phyloP scores from a whole-genome alignment of 129 eudicot species.

The Flaveria bidentis region DNA sequence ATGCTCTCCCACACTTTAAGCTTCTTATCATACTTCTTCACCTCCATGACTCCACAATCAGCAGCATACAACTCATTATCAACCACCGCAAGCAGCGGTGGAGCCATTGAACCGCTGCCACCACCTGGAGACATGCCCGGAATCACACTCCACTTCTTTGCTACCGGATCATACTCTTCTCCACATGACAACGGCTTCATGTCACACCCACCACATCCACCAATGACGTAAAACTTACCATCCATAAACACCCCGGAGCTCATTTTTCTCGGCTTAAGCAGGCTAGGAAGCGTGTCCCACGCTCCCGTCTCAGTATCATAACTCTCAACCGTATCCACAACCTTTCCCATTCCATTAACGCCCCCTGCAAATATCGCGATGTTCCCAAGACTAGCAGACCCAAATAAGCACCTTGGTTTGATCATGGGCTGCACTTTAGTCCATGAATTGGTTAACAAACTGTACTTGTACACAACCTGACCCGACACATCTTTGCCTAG shows the following conservation, averaged over 20 bases:
- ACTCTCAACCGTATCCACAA: slow-evolving; percentile 47
- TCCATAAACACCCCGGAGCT: slow-evolving; percentile 72
- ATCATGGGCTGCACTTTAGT: slow-evolving; percentile 44
- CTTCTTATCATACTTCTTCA: slow-evolving; percentile 54
- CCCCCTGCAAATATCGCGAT: slow-evolving; percentile 71
- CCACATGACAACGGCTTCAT: slow-evolving; percentile 52
- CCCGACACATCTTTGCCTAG: slow-evolving; percentile 42
- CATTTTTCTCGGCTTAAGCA: slow-evolving; percentile 56
- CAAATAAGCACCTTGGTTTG: slow-evolving; percentile 59
- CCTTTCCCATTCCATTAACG: slow-evolving; percentile 40
- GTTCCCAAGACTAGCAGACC: slow-evolving; percentile 69
- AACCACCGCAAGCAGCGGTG: slow-evolving; percentile 75
- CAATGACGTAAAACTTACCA: slow-evolving; percentile 64
- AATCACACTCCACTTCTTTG: slow-evolving; percentile 51
- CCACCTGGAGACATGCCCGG: slow-evolving; percentile 56
- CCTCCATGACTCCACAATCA: slow-evolving; percentile 53
- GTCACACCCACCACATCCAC: slow-evolving; percentile 51
- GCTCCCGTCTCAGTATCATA: slow-evolving; percentile 50
- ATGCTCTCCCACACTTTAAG: slow-evolving; percentile 46
- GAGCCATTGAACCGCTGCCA: slow-evolving; percentile 39
- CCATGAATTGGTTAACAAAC: slow-evolving; percentile 61
- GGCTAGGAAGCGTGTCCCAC: slow-evolving; percentile 53
- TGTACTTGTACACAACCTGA: slow-evolving; percentile 47
- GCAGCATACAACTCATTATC: slow-evolving; percentile 66
- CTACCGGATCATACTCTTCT: slow-evolving; percentile 55